A percentile compares a stretch with the other conserved stretches of the same genome.
phyloP scores from a whole-genome alignment of 768 basidiomycete species.

The Kwoniella pini region DNA sequence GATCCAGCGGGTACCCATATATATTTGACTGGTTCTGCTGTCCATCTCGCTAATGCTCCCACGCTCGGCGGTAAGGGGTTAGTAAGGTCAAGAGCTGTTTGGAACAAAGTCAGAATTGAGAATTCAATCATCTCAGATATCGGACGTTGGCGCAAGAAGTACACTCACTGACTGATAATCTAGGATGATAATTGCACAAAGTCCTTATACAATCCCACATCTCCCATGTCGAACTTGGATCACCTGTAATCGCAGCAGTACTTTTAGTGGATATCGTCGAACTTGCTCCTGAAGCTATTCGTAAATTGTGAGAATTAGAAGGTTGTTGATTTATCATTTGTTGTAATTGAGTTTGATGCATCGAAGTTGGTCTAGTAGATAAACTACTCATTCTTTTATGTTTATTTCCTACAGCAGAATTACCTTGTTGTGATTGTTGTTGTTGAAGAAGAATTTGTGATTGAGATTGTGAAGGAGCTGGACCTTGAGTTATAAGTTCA shows the following conservation, averaged over 20 bases:
- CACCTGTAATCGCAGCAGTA: slow-evolving; percentile 34
- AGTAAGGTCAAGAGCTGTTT: slow-evolving; percentile 82
- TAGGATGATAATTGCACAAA: slow-evolving; percentile 72
- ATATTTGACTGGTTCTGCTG: slow-evolving; percentile 86
- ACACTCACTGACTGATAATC: slow-evolving; percentile 55
- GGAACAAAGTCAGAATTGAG: too few relatives aligned
- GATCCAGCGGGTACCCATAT: slow-evolving; percentile 84
- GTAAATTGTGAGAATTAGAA: slow-evolving; percentile 4
- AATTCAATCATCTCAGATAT: too few relatives aligned
- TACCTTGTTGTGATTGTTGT: slow-evolving; percentile 2
- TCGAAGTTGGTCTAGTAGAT: slow-evolving; percentile 36
- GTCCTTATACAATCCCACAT: slow-evolving; percentile 96
- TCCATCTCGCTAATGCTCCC: slow-evolving; percentile 80
- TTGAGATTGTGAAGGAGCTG: slow-evolving; percentile 25
- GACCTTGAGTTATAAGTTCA: slow-evolving; percentile 59
- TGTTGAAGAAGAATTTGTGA: background rate
- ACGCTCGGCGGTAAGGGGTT: slow-evolving; percentile 78
- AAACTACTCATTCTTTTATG: slow-evolving; percentile 49
- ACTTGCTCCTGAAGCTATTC: slow-evolving; percentile 26
- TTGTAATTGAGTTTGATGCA: slow-evolving; percentile 41
- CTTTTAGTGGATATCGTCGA: slow-evolving; percentile 29
- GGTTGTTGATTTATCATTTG: slow-evolving; percentile 63
- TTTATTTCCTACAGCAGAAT: slow-evolving; percentile 18
- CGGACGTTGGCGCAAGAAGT: too few relatives aligned
- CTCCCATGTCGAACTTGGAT: slow-evolving; percentile 73